These are phyloP conservation scores for Ceratocystis lukuohia DNA, from an alignment of 2,329 filamentous ascomycete species.

Conservation along the genomic window DNA sequence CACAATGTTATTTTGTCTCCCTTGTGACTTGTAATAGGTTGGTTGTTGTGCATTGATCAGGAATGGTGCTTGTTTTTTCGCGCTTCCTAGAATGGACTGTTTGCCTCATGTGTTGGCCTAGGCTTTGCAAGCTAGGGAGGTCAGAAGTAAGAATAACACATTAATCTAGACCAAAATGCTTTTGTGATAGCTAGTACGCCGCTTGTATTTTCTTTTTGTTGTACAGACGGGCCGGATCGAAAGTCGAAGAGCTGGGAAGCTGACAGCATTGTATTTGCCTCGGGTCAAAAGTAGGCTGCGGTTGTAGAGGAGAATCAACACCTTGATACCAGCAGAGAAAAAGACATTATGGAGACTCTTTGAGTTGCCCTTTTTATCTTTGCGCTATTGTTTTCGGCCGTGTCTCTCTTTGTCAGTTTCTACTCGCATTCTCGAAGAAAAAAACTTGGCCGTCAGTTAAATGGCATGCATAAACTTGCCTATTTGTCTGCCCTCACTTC, in stretches of 20 bases:
- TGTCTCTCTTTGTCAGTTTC: slow-evolving; percentile 2
- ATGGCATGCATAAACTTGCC: background rate
- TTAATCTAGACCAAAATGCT: too few species aligned
- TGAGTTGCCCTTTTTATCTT: background rate
- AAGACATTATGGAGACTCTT: background rate
- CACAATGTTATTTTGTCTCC: background rate
- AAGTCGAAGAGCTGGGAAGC: too few species aligned
- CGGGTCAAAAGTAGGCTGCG: too few species aligned
- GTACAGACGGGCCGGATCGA: too few species aligned
- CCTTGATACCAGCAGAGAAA: background rate
- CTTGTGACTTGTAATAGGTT: background rate
- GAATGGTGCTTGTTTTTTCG: background rate
- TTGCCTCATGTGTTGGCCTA: too few species aligned
- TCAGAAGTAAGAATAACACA: too few species aligned
- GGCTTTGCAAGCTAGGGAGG: too few species aligned
- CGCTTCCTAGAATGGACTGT: too few species aligned
- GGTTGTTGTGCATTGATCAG: background rate
- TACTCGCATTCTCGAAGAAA: background rate
- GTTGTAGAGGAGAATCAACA: too few species aligned
- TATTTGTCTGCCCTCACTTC: background rate
- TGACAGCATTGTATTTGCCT: too few species aligned
- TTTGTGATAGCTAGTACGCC: too few species aligned
- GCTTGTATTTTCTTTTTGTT: too few species aligned
- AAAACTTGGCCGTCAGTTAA: background rate
- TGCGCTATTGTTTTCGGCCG: background rate